Evolutionary conservation across 106 monocot species (phyloP).

Genomic region (Dioscorea dumetorum): DNA sequence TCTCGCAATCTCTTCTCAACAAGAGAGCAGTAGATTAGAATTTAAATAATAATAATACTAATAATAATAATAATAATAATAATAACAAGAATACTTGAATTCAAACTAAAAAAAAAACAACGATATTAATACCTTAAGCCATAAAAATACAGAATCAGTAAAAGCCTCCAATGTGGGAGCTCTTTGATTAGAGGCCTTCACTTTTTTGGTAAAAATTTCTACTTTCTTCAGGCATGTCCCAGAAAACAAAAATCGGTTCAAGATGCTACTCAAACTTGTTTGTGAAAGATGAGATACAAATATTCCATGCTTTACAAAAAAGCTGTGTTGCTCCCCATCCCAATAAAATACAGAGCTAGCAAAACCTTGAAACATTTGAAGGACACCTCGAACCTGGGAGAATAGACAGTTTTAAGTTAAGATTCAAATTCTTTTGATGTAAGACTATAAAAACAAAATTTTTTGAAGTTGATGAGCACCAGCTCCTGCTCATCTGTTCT

Average conservation of each 20-base stretch:
- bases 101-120: background rate
- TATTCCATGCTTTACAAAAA: slow-evolving; percentile 45
- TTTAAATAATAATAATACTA: background rate
- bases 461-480: slow-evolving; percentile 28
- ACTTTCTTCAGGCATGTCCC: slow-evolving; percentile 77
- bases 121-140: slow-evolving; percentile 59
- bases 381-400: slow-evolving; percentile 49
- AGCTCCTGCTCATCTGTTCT: slow-evolving; percentile 60
- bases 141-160: slow-evolving; percentile 55
- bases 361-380: slow-evolving; percentile 89
- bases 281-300: slow-evolving; percentile 66
- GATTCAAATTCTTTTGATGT: too few species aligned
- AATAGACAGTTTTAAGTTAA: background rate
- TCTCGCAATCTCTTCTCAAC: slow-evolving; percentile 52
- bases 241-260: slow-evolving; percentile 55
- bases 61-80: background rate
- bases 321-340: slow-evolving; percentile 30
- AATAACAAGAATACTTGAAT: background rate
- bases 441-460: too few species aligned
- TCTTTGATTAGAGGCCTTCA: slow-evolving; percentile 27
- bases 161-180: slow-evolving; percentile 73
- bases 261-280: slow-evolving; percentile 35
- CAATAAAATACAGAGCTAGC: slow-evolving; percentile 57
- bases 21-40: slow-evolving; percentile 12
- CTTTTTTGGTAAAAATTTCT: slow-evolving; percentile 64